Conservation (phyloP, 768 basidiomycete genomes). For the Cystofilobasidium ferigula region DNA sequence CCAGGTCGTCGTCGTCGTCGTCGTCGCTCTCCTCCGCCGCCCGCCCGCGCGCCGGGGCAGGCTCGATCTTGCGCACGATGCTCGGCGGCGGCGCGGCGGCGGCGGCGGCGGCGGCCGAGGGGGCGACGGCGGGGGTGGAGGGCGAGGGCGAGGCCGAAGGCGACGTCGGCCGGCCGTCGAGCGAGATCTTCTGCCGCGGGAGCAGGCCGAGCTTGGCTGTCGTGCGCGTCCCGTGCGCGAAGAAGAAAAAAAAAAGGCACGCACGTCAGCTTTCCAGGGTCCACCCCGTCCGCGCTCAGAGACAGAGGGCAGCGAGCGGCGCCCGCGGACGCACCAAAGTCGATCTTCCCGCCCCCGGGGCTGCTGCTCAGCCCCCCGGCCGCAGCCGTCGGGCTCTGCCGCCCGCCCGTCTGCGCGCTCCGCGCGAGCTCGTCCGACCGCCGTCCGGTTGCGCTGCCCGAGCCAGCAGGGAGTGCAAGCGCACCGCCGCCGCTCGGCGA, state of each 20-base stretch:
- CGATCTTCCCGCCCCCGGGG: conserved; percentile 10
- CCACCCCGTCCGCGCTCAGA: too few species aligned
- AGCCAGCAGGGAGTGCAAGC: background rate
- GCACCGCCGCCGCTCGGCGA: conserved; percentile 2
- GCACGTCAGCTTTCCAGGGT: too few species aligned
- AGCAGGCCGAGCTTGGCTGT: conserved; percentile 25
- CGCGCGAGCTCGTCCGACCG: conserved; percentile 18
- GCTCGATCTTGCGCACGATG: background rate
- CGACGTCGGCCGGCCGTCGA: conserved; percentile 18
- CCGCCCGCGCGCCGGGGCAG: background rate
- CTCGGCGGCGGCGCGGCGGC: background rate
- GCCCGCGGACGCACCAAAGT: conserved; percentile 9
- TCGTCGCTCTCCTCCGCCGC: background rate
- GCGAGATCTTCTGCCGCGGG: conserved; percentile 24
- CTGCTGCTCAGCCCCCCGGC: background rate
- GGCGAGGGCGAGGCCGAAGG: background rate
- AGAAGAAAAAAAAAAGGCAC: background rate
- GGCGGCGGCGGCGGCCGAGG: background rate
- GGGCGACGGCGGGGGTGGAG: background rate
- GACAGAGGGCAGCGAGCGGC: background rate
- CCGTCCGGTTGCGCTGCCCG: background rate
- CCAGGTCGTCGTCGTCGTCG: conserved; percentile 21
- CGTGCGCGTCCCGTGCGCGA: too few species aligned
- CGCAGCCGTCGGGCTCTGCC: conserved; percentile 16
- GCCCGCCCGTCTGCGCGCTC: conserved; percentile 15